A percentile compares a stretch with the other conserved stretches of the same genome.
These are phyloP conservation scores for Sarocladium brachiariae DNA, from an alignment of 2,329 filamentous ascomycete species.

Conservation along the genomic window DNA sequence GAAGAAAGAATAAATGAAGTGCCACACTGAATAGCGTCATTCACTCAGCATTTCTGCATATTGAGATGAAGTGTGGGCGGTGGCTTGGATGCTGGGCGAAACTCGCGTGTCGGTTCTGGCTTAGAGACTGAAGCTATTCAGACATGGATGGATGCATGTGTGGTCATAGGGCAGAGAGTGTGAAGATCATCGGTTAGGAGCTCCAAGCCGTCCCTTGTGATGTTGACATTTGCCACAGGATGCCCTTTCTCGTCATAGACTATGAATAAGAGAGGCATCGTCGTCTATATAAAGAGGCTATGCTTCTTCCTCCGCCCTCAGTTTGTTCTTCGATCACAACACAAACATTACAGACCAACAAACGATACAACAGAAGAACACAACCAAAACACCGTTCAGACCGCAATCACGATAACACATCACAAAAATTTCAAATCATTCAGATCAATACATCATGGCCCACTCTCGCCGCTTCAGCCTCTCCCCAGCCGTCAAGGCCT, in stretches of 20 bases:
- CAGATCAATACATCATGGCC: not conserved
- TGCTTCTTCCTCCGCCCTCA: not conserved
- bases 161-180: not conserved
- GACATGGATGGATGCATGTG: not conserved
- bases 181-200: not conserved
- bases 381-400: not conserved
- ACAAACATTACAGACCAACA: not conserved
- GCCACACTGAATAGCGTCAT: conserved; percentile 7
- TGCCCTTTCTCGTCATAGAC: not conserved
- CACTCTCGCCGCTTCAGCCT: conserved; percentile 5
- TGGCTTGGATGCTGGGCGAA: not conserved
- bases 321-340: not conserved
- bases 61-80: not conserved
- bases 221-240: not conserved
- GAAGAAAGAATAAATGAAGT: conserved; percentile 3
- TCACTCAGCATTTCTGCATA: not conserved
- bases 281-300: not conserved
- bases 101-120: not conserved
- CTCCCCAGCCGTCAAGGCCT: conserved; percentile 4
- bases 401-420: not conserved
- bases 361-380: not conserved
- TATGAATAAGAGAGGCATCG: too few relatives aligned
- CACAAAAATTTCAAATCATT: not conserved
- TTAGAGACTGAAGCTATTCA: not conserved
- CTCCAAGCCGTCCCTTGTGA: not conserved